Base-by-base conservation (phyloP, 192 early-diverging fungal genomes). In the Linnemannia schmuckeri region DNA sequence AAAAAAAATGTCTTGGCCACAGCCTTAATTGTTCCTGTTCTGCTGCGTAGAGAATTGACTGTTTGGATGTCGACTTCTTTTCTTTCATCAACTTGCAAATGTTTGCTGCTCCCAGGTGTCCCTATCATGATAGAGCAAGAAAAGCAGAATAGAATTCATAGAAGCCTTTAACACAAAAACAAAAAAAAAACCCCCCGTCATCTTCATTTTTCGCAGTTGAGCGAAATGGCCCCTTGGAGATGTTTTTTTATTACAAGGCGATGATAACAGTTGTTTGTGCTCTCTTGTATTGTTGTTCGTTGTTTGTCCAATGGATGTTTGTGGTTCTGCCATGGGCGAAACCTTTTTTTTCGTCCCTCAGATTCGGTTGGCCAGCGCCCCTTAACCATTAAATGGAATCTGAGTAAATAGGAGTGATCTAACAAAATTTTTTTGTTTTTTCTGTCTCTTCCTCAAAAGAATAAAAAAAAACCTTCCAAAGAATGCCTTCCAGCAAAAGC, bases 1-100 rank as follows among this genome's bases (percentile, higher is more conserved):
- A 46, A 46, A 55, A 55, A 55, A 66, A 35, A 66, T 33, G 61
- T 66, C 61, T 66, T 66, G 61, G 61, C 61, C 61, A 66, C 61
- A 66, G 61, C 61, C 61, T 4, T 30, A 27, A 63, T 30, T 38
- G 13, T 4, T 70, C 6, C 5, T 70, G 12, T 30, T 66, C 4
- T 66, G 27, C 61, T 66, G 13, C 27, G 55, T 57, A 27, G 17
- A 52, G 49, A 52, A 52, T 52, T 15, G 3, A 18, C 18, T 52
- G 49, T 22, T 52, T 52, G 20, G 49, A 18, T 3, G 49, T 22
- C 17, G 49, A 52, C 49, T 4, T 49, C 15, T 49, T 17, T 49
- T 17, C 47, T 49, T 1, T 49, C 47, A 49, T 12, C 42, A 44
- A 0, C 42, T 44, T 17, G 47, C 7, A 12, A 49, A 49, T 49